These are phyloP conservation scores for Asclepias syriaca DNA, from an alignment of 257 asterid species.

Conservation along the genomic window DNA sequence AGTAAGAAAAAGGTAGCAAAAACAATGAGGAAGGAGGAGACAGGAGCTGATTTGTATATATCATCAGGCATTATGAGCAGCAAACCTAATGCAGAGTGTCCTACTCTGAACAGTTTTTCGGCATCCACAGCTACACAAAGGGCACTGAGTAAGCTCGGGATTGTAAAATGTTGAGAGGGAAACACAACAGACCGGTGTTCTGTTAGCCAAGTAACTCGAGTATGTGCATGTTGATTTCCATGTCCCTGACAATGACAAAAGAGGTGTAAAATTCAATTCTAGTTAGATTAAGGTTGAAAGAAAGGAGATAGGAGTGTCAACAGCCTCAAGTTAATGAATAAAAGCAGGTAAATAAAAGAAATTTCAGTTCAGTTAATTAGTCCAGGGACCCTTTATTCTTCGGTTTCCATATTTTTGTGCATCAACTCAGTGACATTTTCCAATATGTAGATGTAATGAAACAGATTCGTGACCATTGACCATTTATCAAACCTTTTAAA, in stretches of 20 bases:
- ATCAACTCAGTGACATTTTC: neutral
- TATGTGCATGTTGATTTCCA: constrained; percentile 67
- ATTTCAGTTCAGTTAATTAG: neutral
- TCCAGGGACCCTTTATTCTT: neutral
- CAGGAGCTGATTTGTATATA: too few species aligned
- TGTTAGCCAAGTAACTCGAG: constrained; percentile 48
- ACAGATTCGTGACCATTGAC: neutral
- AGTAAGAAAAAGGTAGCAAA: neutral
- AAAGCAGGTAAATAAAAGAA: too few species aligned
- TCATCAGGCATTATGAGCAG: neutral
- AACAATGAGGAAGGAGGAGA: too few species aligned
- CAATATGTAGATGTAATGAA: neutral
- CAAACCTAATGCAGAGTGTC: constrained; percentile 58
- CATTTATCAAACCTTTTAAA: neutral
- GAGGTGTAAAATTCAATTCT: too few species aligned
- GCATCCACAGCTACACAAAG: constrained; percentile 74
- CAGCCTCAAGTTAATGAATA: too few species aligned
- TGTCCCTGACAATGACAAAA: constrained; percentile 34
- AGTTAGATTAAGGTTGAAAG: too few species aligned
- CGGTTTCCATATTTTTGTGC: neutral
- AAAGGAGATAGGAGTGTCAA: too few species aligned
- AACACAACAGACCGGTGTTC: constrained; percentile 53
- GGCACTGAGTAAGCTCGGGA: constrained; percentile 48
- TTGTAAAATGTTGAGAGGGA: constrained; percentile 70
- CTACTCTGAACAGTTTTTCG: constrained; percentile 28